These are phyloP conservation scores for Neofusicoccum kwambonambiense DNA, from an alignment of 2,329 filamentous ascomycete species.

Conservation along the genomic window DNA sequence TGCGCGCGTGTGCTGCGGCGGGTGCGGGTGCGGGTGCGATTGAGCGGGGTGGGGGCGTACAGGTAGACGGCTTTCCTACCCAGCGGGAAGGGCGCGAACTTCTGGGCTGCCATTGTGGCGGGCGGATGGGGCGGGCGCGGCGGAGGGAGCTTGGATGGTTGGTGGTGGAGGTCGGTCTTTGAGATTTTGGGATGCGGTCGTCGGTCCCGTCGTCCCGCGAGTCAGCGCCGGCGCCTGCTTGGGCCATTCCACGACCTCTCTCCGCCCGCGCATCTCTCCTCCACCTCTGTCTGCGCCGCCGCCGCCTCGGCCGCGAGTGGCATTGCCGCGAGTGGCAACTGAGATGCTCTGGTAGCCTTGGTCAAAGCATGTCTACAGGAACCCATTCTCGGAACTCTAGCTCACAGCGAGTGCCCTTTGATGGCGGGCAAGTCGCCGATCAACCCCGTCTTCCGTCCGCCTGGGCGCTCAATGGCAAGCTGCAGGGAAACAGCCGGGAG, in stretches of 20 bases:
- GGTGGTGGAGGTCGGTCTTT: neutral
- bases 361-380: no score
- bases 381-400: no score
- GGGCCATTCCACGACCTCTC: neutral
- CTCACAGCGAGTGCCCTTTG: no score
- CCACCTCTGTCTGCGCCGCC: neutral
- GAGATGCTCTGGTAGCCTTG: no score
- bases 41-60: constrained; percentile 31
- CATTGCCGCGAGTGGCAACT: no score
- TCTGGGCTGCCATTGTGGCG: constrained; percentile 1
- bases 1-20: constrained; percentile 5
- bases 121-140: neutral
- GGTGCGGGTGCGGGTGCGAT: neutral
- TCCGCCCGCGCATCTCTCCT: neutral
- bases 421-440: no score
- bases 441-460: no score
- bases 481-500: no score
- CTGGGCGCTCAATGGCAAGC: no score
- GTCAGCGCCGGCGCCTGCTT: neutral
- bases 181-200: constrained; percentile 16
- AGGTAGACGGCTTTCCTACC: constrained; percentile 49
- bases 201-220: neutral
- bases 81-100: constrained; percentile 28
- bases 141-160: constrained; percentile 19
- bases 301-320: no score